Conservation (phyloP, 2,329 filamentous ascomycete species). For the Ascomycota sp. region DNA sequence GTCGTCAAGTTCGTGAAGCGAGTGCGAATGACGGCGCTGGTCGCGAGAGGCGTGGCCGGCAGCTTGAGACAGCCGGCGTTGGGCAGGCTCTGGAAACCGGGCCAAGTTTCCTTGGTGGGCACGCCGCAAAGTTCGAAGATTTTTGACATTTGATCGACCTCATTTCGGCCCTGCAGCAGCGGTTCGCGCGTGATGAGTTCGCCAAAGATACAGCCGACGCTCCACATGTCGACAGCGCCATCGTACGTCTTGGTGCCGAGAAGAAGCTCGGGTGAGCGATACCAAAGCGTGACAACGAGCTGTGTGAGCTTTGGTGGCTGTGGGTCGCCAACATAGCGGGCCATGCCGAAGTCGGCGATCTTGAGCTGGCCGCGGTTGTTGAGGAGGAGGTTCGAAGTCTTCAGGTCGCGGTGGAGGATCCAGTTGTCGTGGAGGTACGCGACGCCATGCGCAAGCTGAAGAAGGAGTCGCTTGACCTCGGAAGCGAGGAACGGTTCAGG, state of each 20-base stretch:
- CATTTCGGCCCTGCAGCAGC: conserved; percentile 69
- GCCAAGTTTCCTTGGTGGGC: conserved; percentile 66
- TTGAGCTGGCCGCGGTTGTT: conserved; percentile 90
- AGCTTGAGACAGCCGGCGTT: conserved; percentile 65
- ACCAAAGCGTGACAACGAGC: conserved; percentile 93
- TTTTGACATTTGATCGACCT: conserved; percentile 69
- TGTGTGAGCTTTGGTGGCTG: conserved; percentile 63
- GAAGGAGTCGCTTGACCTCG: conserved; percentile 74
- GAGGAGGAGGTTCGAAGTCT: conserved; percentile 81
- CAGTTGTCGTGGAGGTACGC: conserved; percentile 70
- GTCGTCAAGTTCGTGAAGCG: conserved; percentile 64
- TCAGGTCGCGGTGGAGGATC: conserved; percentile 85
- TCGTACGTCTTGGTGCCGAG: conserved; percentile 60
- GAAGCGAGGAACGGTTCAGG: conserved; percentile 77
- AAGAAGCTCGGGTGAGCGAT: conserved; percentile 74
- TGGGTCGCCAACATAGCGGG: conserved; percentile 65
- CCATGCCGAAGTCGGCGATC: conserved; percentile 96
- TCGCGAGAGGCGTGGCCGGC: conserved; percentile 22
- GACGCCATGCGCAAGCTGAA: conserved; percentile 60
- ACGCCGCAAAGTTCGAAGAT: conserved; percentile 82
- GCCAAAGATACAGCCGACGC: conserved; percentile 82
- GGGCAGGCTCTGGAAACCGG: conserved; percentile 63
- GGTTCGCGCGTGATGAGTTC: conserved; percentile 71
- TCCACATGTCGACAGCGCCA: conserved; percentile 77
- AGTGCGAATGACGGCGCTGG: conserved; percentile 39